These are phyloP conservation scores for Euphorbia celastroides DNA, from an alignment of 441 rosid genomes.

Conservation along the genomic window DNA sequence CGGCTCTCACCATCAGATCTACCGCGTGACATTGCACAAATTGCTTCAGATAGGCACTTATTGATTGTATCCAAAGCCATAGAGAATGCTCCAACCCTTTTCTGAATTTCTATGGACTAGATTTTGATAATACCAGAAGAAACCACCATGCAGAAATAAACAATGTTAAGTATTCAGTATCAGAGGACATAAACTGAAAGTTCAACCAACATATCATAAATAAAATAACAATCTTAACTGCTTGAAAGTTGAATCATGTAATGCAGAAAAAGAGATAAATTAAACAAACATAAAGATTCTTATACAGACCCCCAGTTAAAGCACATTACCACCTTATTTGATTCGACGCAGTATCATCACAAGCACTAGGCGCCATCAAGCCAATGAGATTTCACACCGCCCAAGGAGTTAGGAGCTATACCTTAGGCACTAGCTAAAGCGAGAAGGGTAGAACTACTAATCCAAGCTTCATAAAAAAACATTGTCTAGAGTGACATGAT, in stretches of 20 bases:
- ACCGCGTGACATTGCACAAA: constrained; percentile 76
- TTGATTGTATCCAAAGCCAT: constrained; percentile 85
- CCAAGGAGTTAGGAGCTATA: background rate
- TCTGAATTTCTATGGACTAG: constrained; percentile 85
- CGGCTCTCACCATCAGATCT: constrained; percentile 85
- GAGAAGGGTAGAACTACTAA: no score
- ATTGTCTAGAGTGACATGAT: background rate
- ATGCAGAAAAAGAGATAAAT: background rate
- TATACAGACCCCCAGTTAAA: background rate
- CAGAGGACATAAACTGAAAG: constrained; percentile 1
- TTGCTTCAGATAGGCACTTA: constrained; percentile 83
- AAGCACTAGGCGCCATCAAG: background rate
- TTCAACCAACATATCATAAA: background rate
- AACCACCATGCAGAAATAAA: constrained; percentile 10
- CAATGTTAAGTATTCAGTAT: background rate
- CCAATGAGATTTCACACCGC: background rate
- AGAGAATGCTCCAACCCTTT: constrained; percentile 87
- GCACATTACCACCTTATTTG: background rate
- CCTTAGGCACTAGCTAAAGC: no score
- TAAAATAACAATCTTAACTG: background rate
- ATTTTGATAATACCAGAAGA: constrained; percentile 10
- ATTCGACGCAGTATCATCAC: background rate
- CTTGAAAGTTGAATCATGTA: background rate
- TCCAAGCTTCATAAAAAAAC: no score
- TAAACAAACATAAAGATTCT: background rate